These are phyloP conservation scores for Diplotaxis tenuifolia DNA, from an alignment of 345 rosid genomes.

Conservation along the genomic window DNA sequence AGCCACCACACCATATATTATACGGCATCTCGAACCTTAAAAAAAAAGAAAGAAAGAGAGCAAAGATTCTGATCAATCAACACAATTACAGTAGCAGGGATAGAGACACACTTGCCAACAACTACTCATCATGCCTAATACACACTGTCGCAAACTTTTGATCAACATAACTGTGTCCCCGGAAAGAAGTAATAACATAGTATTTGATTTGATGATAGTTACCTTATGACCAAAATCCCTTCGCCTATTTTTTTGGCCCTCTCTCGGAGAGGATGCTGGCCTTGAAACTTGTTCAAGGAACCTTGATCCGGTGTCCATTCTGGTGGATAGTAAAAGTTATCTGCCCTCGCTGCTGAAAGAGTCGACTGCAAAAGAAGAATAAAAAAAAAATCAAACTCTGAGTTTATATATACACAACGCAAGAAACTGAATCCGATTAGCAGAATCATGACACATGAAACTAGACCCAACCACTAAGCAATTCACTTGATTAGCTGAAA, in stretches of 20 bases:
- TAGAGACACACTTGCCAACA: not conserved
- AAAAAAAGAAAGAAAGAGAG: not conserved
- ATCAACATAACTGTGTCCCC: not conserved
- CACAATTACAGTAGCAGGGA: not conserved
- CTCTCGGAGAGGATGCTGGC: constrained; percentile 94
- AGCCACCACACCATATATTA: constrained; percentile 96
- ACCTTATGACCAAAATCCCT: constrained; percentile 93
- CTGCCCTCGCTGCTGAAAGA: constrained; percentile 95
- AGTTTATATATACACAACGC: no score
- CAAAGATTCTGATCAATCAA: not conserved
- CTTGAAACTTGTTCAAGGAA: constrained; percentile 91
- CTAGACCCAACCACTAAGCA: not conserved
- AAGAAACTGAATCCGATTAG: no score
- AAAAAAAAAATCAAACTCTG: no score
- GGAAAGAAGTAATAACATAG: not conserved
- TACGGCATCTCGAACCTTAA: constrained; percentile 97
- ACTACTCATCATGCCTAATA: not conserved
- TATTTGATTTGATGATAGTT: constrained; percentile 7
- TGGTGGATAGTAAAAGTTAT: constrained; percentile 93
- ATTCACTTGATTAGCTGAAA: not conserved
- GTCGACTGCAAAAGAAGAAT: constrained; percentile 84
- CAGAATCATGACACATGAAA: not conserved
- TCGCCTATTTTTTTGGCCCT: constrained; percentile 89
- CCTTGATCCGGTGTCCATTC: constrained; percentile 97
- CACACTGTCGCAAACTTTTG: not conserved